A percentile compares a stretch with the other conserved stretches of the same genome.
Conservation (phyloP, 805 yeast genomes). For the Candida dajiaensis region DNA sequence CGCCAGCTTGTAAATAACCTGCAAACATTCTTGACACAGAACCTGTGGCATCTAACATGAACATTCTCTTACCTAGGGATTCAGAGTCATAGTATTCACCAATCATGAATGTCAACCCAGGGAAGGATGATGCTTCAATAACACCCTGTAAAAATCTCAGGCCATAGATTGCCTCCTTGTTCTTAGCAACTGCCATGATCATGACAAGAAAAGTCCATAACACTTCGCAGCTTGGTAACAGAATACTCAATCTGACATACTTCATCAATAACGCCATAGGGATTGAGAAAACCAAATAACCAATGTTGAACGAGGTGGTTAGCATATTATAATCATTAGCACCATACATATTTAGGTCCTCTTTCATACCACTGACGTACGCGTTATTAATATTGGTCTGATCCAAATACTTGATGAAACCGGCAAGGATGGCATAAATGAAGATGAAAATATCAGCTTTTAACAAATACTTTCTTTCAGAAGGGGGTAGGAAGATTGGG, state of each 20-base stretch:
- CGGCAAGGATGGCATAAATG: conserved; percentile 9
- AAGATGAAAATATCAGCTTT: conserved; percentile 12
- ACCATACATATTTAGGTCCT: conserved; percentile 48
- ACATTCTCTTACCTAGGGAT: conserved; percentile 7
- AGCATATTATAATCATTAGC: conserved; percentile 40
- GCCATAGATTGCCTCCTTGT: conserved; percentile 3
- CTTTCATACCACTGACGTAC: conserved; percentile 55
- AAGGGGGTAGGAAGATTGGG: conserved; percentile 6
- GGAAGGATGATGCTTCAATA: conserved; percentile 8
- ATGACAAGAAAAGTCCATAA: conserved; percentile 10
- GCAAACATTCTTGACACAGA: conserved; percentile 10
- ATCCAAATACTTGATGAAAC: conserved; percentile 45
- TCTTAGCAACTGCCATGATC: conserved; percentile 5
- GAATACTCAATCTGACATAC: conserved; percentile 4
- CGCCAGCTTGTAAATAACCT: conserved; percentile 41
- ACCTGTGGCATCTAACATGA: conserved; percentile 9
- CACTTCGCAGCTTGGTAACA: conserved; percentile 8
- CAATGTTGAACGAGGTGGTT: conserved; percentile 9
- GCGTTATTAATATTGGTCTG: conserved; percentile 55
- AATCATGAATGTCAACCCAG: conserved; percentile 6
- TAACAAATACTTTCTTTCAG: conserved; percentile 6
- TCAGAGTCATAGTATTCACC: conserved; percentile 9
- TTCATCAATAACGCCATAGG: conserved; percentile 3
- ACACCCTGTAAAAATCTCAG: conserved; percentile 11
- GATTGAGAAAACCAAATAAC: conserved; percentile 5